phyloP scores from a whole-genome alignment of 495 filamentous ascomycete species.

The Penicillium ochrochloron region DNA sequence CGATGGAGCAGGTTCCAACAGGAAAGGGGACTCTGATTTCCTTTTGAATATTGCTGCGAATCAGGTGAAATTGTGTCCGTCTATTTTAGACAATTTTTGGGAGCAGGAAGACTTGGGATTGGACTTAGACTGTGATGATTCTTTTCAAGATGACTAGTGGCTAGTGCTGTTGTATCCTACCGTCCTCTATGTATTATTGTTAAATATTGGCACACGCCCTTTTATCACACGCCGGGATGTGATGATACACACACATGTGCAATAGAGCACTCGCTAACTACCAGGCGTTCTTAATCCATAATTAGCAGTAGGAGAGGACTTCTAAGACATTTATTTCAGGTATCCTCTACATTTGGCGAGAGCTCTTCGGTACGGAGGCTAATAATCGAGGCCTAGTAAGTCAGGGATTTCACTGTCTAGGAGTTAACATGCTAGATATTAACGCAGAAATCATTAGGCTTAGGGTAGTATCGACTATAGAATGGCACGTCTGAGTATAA shows the following conservation, averaged over 20 bases:
- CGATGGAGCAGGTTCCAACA: not conserved
- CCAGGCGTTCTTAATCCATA: not conserved
- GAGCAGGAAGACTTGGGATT: not conserved
- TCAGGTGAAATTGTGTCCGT: not conserved
- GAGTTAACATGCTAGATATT: constrained; percentile 40
- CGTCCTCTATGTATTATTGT: no score
- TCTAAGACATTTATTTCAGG: not conserved
- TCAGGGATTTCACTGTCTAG: constrained; percentile 33
- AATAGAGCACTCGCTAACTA: not conserved
- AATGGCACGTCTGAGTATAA: constrained; percentile 41
- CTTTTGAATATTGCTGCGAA: not conserved
- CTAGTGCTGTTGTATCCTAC: not conserved
- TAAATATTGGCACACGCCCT: no score
- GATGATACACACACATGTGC: no score
- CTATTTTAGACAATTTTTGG: not conserved
- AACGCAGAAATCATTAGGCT: constrained; percentile 38
- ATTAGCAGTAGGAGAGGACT: not conserved
- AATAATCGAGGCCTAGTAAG: constrained; percentile 46
- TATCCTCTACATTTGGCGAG: not conserved
- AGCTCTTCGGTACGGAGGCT: constrained; percentile 32
- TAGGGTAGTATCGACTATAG: constrained; percentile 43
- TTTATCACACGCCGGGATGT: no score
- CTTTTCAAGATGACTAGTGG: not conserved
- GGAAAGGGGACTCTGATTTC: not conserved
- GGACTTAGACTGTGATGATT: not conserved